Percentiles rank a stretch among this genome's conserved stretches.
These are phyloP conservation scores for Fraxinus cuspidata DNA, from an alignment of 257 asterid genomes.

Conservation along the genomic window DNA sequence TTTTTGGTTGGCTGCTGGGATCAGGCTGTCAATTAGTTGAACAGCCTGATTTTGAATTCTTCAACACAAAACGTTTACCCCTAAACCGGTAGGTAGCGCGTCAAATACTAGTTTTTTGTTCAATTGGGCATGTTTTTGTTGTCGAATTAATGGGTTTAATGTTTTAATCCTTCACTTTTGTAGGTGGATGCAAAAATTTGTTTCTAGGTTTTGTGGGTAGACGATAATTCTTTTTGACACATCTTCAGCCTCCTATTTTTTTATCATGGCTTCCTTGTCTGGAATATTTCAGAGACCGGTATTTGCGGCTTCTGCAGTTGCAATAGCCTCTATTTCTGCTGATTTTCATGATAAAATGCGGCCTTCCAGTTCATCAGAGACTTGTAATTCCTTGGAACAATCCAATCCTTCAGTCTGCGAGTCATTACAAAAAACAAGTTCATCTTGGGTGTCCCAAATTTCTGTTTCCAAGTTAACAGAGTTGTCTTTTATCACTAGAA, in stretches of 20 bases:
- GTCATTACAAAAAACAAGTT: constrained; percentile 33
- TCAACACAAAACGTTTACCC: constrained; percentile 2
- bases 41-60: constrained; percentile 9
- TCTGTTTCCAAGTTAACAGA: constrained; percentile 59
- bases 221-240: not conserved
- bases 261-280: constrained; percentile 67
- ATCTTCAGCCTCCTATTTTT: not conserved
- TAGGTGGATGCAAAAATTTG: constrained; percentile 33
- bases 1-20: not conserved
- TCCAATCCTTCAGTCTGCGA: constrained; percentile 38
- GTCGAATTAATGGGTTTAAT: not conserved
- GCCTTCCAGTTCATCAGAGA: constrained; percentile 45
- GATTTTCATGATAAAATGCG: constrained; percentile 64
- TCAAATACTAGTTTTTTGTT: not conserved
- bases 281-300: constrained; percentile 80
- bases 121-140: not conserved
- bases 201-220: constrained; percentile 28
- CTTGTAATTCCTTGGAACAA: constrained; percentile 44
- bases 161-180: constrained; percentile 23
- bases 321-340: constrained; percentile 75
- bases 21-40: not conserved
- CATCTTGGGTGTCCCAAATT: constrained; percentile 71
- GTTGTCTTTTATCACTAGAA: constrained; percentile 48
- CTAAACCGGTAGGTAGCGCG: not conserved
- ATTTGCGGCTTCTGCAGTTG: constrained; percentile 83